Evolutionary conservation across 192 early-diverging fungal species (phyloP).

Genomic region (Mortierella claussenii): DNA sequence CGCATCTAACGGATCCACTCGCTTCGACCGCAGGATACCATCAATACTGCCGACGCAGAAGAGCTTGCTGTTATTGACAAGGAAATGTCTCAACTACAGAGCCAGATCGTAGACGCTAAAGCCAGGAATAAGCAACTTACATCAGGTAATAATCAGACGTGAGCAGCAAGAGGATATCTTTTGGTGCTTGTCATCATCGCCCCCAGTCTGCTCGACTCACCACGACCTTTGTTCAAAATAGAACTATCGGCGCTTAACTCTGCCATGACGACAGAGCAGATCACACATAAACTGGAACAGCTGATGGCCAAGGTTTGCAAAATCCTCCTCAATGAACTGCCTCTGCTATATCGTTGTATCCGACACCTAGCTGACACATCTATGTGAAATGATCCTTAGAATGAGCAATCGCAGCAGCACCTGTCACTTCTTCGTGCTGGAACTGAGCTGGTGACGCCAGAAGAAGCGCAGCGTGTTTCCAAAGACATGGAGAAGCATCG

Average conservation of each 20-base stretch:
- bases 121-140: conserved; percentile 62
- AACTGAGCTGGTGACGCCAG: conserved; percentile 38
- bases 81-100: conserved; percentile 65
- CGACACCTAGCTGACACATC: no score
- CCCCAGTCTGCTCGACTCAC: neutral
- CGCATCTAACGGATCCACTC: no score
- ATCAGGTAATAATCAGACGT: conserved; percentile 28
- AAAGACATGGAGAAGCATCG: conserved; percentile 48
- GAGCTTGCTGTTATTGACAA: conserved; percentile 64
- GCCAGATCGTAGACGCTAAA: conserved; percentile 60
- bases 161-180: neutral
- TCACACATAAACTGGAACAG: conserved; percentile 19
- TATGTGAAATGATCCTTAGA: conserved; percentile 36
- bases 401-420: conserved; percentile 50
- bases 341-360: neutral
- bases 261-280: conserved; percentile 54
- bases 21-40: no score
- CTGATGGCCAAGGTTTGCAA: conserved; percentile 14
- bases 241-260: conserved; percentile 46
- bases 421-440: conserved; percentile 43
- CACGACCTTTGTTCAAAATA: no score
- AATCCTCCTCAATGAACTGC: neutral
- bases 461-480: conserved; percentile 50
- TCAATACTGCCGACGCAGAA: conserved; percentile 49
- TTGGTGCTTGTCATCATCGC: neutral